Conservation (phyloP, 2,329 filamentous ascomycete genomes). For the Beauveria varroae region DNA sequence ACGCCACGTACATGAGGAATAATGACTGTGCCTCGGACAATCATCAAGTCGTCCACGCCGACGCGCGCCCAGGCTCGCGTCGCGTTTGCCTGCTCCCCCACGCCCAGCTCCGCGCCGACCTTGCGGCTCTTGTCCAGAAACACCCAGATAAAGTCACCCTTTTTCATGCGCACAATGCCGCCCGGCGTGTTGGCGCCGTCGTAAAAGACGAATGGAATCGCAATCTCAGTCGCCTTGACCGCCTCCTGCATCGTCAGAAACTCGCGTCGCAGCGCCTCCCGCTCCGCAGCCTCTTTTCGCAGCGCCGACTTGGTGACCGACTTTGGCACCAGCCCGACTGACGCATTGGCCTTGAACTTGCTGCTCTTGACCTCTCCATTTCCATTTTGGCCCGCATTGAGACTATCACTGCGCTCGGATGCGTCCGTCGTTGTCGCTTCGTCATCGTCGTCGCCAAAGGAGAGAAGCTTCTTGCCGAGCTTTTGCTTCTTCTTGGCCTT, state of each 20-base stretch:
- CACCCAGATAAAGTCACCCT: slow-evolving; percentile 88
- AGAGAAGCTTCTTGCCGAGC: slow-evolving; percentile 43
- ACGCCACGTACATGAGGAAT: slow-evolving; percentile 73
- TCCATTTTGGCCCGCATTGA: background rate
- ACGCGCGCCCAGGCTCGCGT: slow-evolving; percentile 81
- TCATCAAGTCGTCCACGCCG: slow-evolving; percentile 89
- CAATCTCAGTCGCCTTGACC: slow-evolving; percentile 82
- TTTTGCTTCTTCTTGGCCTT: slow-evolving; percentile 34
- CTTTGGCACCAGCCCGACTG: slow-evolving; percentile 60
- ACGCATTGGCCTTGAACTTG: slow-evolving; percentile 55
- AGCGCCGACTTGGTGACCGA: slow-evolving; percentile 63
- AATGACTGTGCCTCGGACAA: slow-evolving; percentile 84
- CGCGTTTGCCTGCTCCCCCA: slow-evolving; percentile 60
- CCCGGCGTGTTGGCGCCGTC: slow-evolving; percentile 87
- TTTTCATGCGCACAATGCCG: slow-evolving; percentile 77
- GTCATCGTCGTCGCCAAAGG: slow-evolving; percentile 64
- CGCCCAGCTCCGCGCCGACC: slow-evolving; percentile 74
- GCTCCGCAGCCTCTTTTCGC: slow-evolving; percentile 68
- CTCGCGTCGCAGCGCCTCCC: slow-evolving; percentile 72
- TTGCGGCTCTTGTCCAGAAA: slow-evolving; percentile 89
- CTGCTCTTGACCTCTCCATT: slow-evolving; percentile 23
- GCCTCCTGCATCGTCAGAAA: slow-evolving; percentile 77
- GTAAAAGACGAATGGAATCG: slow-evolving; percentile 94
- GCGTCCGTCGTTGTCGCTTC: slow-evolving; percentile 35
- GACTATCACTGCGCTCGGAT: slow-evolving; percentile 21